A percentile compares a stretch with the other conserved stretches of the same genome.
Conservation (phyloP, 2,329 filamentous ascomycete genomes). For the Arthrobotrys conoides region DNA sequence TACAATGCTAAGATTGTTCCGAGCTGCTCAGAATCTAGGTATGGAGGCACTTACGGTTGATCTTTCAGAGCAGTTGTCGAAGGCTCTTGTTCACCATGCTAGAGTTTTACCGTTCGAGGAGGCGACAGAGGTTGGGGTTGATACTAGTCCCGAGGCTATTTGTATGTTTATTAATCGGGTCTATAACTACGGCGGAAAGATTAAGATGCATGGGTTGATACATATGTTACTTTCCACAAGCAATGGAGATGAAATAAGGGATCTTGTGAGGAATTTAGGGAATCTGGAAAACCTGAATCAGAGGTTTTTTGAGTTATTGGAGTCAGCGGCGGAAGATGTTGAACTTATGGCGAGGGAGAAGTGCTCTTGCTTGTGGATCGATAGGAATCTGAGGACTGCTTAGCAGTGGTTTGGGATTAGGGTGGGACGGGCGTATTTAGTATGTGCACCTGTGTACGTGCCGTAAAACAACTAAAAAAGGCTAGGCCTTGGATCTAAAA, state of each 20-base stretch:
- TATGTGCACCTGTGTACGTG: background rate
- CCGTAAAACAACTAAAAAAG: too few species aligned
- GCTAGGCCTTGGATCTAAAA: too few species aligned
- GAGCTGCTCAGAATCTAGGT: background rate
- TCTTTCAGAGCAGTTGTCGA: background rate
- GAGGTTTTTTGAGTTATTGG: background rate
- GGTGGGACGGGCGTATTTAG: too few species aligned
- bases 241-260: background rate
- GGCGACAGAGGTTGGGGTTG: background rate
- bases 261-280: background rate
- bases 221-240: background rate
- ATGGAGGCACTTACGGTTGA: background rate
- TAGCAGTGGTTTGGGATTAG: too few species aligned
- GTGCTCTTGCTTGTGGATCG: conserved; percentile 10
- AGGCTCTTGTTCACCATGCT: background rate
- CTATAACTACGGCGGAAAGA: background rate
- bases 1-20: background rate
- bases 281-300: background rate
- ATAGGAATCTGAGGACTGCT: too few species aligned
- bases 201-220: background rate
- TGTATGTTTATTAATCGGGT: background rate
- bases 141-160: background rate
- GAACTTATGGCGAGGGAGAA: background rate
- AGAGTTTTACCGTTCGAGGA: background rate
- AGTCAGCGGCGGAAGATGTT: background rate